Evolutionary conservation across 2,329 filamentous ascomycete genomes (phyloP), one percentile per base, ranked within the genome.

Genomic region (Aspergillus fructus): DNA sequence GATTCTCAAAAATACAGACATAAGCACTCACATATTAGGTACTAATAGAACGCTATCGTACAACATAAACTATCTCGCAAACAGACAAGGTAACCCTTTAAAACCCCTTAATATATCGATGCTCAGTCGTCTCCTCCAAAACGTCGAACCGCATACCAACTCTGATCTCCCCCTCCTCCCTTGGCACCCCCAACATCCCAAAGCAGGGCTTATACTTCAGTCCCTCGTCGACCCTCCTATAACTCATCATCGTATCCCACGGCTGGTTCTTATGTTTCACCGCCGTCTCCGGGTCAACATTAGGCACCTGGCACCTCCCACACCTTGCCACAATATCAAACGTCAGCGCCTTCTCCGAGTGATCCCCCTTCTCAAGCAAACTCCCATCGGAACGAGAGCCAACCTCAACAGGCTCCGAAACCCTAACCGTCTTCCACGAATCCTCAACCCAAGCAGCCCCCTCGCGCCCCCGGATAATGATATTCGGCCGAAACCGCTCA

Each of bases 161-260:
- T 56, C 77, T 76, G 9, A 88, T 66, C 48, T 74, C 68, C 0
- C 83, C 84, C 60, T 85, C 81, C 43, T 74, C 76, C 59, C 80
- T 76, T 15, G 86, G 85, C 52, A 83, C 82, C 67, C 83, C 82
- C 65, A 88, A 68, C 86, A 88, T 88, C 1, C 85, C 85, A 75
- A 87, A 88, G 63, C 85, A 87, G 41, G 85, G 85, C 73, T 88
- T 88, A 61, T 77, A 87, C 71, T 79, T 86, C 24, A 84, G 78
- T 0, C 85, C 85, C 63, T 81, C 74, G 66, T 88, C 85, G 5
- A 87, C 76, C 27, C 84, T 71, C 8, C 85, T 74, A 69, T 85
- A 87, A 64, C 81, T 82, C 78, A 86, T 83, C 53, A 88, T 69
- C 59, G 79, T 81, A 64, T 86, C 79, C 85, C 85, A 88, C 6